Base-by-base conservation (phyloP, 805 yeast species). In the Schizosaccharomyces octosporus region DNA sequence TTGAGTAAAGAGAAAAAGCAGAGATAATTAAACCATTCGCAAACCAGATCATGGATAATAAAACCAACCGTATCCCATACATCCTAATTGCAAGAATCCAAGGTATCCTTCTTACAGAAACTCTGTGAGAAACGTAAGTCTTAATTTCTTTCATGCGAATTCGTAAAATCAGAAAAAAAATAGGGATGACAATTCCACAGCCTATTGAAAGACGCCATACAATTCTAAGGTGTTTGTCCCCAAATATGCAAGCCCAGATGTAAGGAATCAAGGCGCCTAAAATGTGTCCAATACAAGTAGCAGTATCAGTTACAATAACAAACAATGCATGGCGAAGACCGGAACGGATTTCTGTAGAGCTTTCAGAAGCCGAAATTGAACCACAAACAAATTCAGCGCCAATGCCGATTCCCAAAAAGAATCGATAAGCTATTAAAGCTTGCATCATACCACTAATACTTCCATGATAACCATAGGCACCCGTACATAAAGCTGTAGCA, bases 351-450 rank as follows among this genome's bases (percentile, higher is more conserved):
- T 80, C 73, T 62, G 85, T 82, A 58, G 94, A 81, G 51, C 94
- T 93, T 72, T 88, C 97, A 36, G 96, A 88, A 66, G 94, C 86
- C 48, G 95, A 93, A 21, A 89, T 90, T 5, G 95, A 84, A 59
- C 95, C 89, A 13, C 94, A 84, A 59, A 95, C 95, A 70, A 89
- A 89, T 73, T 89, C 97, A 60, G 94, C 88, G 67, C 97, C 97
- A 66, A 89, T 15, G 67, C 89, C 94, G 65, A 87, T 75, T 73
- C 97, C 97, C 61, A 89, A 74, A 72, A 89, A 83, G 71, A 86
- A 86, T 71, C 97, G 79, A 71, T 84, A 87, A 9, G 83, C 84
- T 6, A 95, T 86, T 62, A 89, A 72, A 21, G 93, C 90, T 17
- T 87, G 83, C 64, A 89, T 80, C 75, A 88, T 78, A 48, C 95